These are phyloP conservation scores for Climacium dendroides DNA, from an alignment of 225 moss, liverwort and hornwort genomes.

Conservation along the genomic window DNA sequence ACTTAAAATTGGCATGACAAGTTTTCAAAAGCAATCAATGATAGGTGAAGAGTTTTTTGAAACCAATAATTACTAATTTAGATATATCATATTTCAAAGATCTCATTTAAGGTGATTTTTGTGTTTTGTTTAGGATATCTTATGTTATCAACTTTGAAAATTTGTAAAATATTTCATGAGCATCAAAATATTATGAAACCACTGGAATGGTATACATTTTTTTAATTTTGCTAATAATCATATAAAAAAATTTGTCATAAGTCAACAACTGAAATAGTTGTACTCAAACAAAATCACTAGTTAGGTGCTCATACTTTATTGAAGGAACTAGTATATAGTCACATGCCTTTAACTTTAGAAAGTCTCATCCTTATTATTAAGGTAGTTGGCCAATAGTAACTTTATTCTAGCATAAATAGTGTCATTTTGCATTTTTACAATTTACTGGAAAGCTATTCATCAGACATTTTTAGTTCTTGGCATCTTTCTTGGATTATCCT, in stretches of 20 bases:
- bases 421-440: rapidly evolving
- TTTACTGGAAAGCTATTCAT: background rate
- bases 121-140: background rate
- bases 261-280: background rate
- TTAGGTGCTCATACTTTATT: background rate
- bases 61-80: background rate
- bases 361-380: background rate
- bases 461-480: rapidly evolving
- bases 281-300: background rate
- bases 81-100: background rate
- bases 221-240: background rate
- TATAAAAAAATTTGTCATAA: background rate
- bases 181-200: background rate
- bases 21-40: background rate
- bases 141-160: background rate
- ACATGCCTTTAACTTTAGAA: rapidly evolving
- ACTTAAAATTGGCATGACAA: background rate
- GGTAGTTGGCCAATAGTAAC: background rate
- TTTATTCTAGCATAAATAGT: background rate
- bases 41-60: background rate
- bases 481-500: rapidly evolving
- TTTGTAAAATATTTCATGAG: background rate
- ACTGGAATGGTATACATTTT: background rate
- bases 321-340: background rate
- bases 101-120: background rate